Evolutionary conservation across 306 rosid genomes (phyloP), one percentile per base, ranked within the genome.

Genomic region (Castanea crenata): DNA sequence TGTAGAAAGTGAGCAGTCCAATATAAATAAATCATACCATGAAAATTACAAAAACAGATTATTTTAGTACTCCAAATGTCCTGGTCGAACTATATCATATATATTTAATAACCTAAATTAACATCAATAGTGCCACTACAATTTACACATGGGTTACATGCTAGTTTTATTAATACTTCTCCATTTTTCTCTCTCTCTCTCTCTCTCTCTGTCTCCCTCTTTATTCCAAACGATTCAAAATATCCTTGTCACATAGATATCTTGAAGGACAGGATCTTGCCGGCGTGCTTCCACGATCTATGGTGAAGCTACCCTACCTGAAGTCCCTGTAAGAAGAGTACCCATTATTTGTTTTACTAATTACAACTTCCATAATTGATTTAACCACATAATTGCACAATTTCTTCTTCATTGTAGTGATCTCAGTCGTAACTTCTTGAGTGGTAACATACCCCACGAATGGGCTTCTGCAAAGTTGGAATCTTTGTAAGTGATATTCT

Each of bases 391-490:
- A 51, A 21, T 58, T 46, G 44, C 31, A 35, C 65, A 4, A 3
- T 46, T 71, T 72, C 62, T 4, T 54, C 41, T 54, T 74, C 31
- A 3, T 70, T 58, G 0, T 19, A 79, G 87, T 76, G 11, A 76
- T 76, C 20, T 83, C 51, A 16, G 13, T 5, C 31, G 23, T 25
- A 83, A 83, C 76, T 71, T 75, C 58, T 78, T 83, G 1, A 31
- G 41, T 55, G 87, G 87, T 35, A 5, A 83, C 8, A 79, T 79
- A 55, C 87, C 84, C 2, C 32, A 0, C 0, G 81, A 64, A 70
- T 79, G 83, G 87, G 77, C 72, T 71, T 83, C 84, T 64, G 18
- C 59, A 21, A 79, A 79, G 75, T 56, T 79, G 81, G 78, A 83
- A 55, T 44, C 4, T 51, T 78, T 83, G 86, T 83, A 55, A 79